Base-by-base conservation (phyloP, 208 protist species). In the Leishmania aethiopica region DNA sequence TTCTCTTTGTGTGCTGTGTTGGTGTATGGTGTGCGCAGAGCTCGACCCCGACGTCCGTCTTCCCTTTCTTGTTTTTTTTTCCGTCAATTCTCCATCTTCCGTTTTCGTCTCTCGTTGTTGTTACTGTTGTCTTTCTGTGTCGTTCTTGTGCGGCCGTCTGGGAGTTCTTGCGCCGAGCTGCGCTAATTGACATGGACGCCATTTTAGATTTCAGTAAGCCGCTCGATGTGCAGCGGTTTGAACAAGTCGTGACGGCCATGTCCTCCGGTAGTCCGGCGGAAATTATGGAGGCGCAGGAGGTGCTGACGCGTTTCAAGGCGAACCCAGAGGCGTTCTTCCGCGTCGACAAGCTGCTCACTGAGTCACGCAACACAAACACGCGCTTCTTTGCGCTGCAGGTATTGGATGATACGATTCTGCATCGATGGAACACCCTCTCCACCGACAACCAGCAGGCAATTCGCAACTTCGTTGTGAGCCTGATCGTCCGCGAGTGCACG, bases 351-450 rank as follows among this genome's bases (percentile, higher is more conserved):
- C 96, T 99, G 25, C 87, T 99, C 22, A 93, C 92, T 28, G 80
- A 95, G 1, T 97, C 97, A 11, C 59, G 86, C 42, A 89, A 80
- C 59, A 69, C 76, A 8, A 80, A 80, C 57, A 99, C 98, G 35
- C 97, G 97, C 37, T 99, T 97, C 81, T 94, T 98, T 71, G 91
- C 94, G 1, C 76, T 99, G 35, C 93, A 99, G 74, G 96, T 99
- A 22, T 84, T 99, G 17, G 97, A 99, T 10, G 91, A 96, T 28
- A 86, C 94, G 0, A 99, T 99, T 75, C 84, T 96, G 73, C 97
- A 94, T 69, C 86, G 93, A 11, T 99, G 99, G 99, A 99, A 99
- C 80, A 92, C 92, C 40, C 91, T 99, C n/a, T 93, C 96, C 74
- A 82, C 83, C 0, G 93, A 92, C n/a, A 97, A 99, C 62, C 88